These are phyloP conservation scores for Lodderomyces theae DNA, from an alignment of 1,139 yeast genomes.

Conservation along the genomic window DNA sequence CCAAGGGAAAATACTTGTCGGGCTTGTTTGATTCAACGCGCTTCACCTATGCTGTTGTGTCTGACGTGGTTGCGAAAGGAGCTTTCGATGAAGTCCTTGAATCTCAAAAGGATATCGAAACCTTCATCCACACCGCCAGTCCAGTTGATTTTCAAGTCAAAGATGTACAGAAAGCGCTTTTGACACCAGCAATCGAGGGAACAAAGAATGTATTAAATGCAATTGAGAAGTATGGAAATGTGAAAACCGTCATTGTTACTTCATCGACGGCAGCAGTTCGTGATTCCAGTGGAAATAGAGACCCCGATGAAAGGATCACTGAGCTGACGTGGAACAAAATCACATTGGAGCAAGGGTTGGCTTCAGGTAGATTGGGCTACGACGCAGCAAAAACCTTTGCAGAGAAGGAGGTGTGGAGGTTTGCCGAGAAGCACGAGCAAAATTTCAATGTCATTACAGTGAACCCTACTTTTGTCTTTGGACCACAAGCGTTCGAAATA, in stretches of 20 bases:
- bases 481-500: conserved; percentile 39
- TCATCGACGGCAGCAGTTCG: conserved; percentile 27
- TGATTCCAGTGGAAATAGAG: conserved; percentile 9
- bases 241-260: conserved; percentile 26
- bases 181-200: conserved; percentile 35
- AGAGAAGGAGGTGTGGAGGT: conserved; percentile 41
- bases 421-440: conserved; percentile 29
- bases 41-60: conserved; percentile 30
- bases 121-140: conserved; percentile 51
- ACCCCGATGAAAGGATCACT: conserved; percentile 16
- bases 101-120: conserved; percentile 47
- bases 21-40: conserved; percentile 13
- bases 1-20: conserved; percentile 26
- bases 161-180: conserved; percentile 30
- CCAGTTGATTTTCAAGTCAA: conserved; percentile 20
- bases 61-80: conserved; percentile 27
- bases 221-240: conserved; percentile 22
- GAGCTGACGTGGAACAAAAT: conserved; percentile 36
- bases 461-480: conserved; percentile 48
- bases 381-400: conserved; percentile 51
- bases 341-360: conserved; percentile 25
- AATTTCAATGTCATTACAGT: conserved; percentile 39
- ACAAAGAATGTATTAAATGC: conserved; percentile 26
- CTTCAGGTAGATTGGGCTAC: conserved; percentile 34
- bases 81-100: conserved; percentile 56